Evolutionary conservation across 2,329 filamentous ascomycete species (phyloP).

Genomic region (Colletotrichum spaethianum): DNA sequence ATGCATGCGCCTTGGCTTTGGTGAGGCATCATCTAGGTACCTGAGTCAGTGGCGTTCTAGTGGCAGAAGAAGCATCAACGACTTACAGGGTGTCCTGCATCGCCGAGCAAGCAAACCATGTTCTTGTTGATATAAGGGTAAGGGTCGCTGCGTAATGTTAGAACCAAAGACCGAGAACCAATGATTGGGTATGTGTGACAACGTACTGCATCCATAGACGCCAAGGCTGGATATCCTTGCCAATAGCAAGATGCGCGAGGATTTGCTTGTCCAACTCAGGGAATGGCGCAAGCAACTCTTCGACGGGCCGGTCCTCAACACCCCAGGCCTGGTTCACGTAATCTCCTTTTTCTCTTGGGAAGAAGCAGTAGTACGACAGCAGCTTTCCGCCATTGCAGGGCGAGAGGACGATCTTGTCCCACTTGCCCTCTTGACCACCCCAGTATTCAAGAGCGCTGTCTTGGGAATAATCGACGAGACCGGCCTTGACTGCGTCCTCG

Average conservation of each 20-base stretch:
- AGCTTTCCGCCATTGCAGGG: conserved; percentile 77
- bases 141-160: conserved; percentile 50
- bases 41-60: neutral
- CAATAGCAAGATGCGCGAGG: conserved; percentile 69
- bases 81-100: conserved; percentile 74
- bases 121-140: conserved; percentile 70
- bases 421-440: conserved; percentile 75
- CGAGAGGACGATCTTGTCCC: conserved; percentile 79
- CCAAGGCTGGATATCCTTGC: conserved; percentile 76
- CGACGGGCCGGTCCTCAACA: conserved; percentile 63
- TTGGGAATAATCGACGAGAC: conserved; percentile 74
- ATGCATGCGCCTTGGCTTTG: conserved; percentile 79
- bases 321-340: conserved; percentile 74
- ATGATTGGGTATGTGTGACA: conserved; percentile 11
- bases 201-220: conserved; percentile 72
- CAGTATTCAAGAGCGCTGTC: conserved; percentile 77
- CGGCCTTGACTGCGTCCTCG: conserved; percentile 70
- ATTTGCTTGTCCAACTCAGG: conserved; percentile 73
- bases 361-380: conserved; percentile 80
- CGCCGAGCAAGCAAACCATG: conserved; percentile 72
- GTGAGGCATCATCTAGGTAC: conserved; percentile 62
- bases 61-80: neutral
- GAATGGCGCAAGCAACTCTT: conserved; percentile 73
- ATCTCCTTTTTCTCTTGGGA: conserved; percentile 71
- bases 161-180: neutral